A percentile compares a stretch with the other conserved stretches of the same genome.
Conservation (phyloP, 1,284 basidiomycete species). For the Sanghuangporus baumii region DNA sequence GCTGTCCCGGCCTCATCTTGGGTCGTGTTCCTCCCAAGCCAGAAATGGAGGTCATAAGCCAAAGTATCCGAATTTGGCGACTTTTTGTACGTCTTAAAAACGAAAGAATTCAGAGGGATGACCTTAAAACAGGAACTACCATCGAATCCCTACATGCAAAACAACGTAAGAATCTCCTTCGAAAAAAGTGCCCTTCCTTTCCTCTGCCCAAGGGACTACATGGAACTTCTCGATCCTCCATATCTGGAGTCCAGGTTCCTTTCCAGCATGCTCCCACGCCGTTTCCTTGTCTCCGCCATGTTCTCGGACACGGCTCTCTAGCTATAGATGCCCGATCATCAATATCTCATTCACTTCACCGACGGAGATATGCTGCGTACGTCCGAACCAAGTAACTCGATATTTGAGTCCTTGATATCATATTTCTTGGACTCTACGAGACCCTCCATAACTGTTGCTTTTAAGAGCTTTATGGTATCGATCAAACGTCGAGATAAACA, state of each 20-base stretch:
- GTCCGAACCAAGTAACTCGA: conserved; percentile 55
- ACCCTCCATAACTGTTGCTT: conserved; percentile 32
- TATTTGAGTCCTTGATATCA: conserved; percentile 35
- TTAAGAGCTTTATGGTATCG: not conserved
- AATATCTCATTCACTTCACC: not conserved
- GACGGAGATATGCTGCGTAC: conserved; percentile 30
- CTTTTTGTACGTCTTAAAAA: conserved; percentile 46
- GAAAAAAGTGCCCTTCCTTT: conserved; percentile 37
- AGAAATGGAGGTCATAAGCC: conserved; percentile 59
- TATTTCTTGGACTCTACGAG: conserved; percentile 40
- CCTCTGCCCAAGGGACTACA: not conserved
- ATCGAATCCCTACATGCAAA: conserved; percentile 39
- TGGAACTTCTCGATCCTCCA: conserved; percentile 59
- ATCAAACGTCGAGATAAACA: not conserved
- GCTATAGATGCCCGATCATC: conserved; percentile 28
- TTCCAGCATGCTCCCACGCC: conserved; percentile 48
- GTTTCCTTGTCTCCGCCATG: conserved; percentile 46
- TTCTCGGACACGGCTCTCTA: conserved; percentile 51
- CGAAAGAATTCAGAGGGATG: not conserved
- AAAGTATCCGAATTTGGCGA: conserved; percentile 40
- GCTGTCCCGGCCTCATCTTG: conserved; percentile 63
- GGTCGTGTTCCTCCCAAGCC: conserved; percentile 53
- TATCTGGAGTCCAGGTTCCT: conserved; percentile 39
- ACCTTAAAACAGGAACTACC: not conserved
- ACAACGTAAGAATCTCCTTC: conserved; percentile 63